phyloP scores from a whole-genome alignment of 1,284 basidiomycete genomes.

The Boletus albobrunnescens region DNA sequence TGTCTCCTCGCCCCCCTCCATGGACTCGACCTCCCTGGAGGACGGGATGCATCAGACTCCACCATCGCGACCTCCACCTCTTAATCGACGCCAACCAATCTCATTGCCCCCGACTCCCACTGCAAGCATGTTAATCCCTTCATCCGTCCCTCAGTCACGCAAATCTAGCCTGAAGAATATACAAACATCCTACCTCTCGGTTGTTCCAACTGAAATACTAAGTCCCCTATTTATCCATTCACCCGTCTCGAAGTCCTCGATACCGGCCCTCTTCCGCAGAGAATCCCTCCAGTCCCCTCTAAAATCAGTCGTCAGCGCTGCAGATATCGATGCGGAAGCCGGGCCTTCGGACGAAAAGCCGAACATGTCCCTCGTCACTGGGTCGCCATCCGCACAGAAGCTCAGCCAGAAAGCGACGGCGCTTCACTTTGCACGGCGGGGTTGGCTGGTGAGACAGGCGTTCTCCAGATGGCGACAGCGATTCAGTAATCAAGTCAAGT shows the following conservation, averaged over 20 bases:
- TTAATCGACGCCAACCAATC: slow-evolving; percentile 29
- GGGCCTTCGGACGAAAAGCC: slow-evolving; percentile 4
- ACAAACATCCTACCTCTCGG: slow-evolving; percentile 31
- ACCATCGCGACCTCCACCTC: slow-evolving; percentile 24
- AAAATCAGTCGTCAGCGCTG: slow-evolving; percentile 15
- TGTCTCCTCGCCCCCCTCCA: slow-evolving; percentile 18
- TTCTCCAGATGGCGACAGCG: slow-evolving; percentile 39
- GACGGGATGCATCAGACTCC: slow-evolving; percentile 11
- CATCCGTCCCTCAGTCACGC: slow-evolving; percentile 10
- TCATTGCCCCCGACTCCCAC: slow-evolving; percentile 33
- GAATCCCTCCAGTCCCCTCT: slow-evolving; percentile 30
- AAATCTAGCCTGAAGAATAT: slow-evolving; percentile 33
- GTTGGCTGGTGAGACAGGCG: slow-evolving; percentile 28
- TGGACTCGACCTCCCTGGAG: slow-evolving; percentile 8
- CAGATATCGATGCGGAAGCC: slow-evolving; percentile 9
- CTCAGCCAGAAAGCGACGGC: slow-evolving; percentile 32
- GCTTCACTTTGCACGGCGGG: slow-evolving; percentile 37
- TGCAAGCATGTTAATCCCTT: slow-evolving; percentile 17
- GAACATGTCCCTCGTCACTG: neutral
- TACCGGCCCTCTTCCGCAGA: slow-evolving; percentile 18
- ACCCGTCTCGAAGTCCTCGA: slow-evolving; percentile 26
- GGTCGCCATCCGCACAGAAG: slow-evolving; percentile 10
- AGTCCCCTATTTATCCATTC: slow-evolving; percentile 46
- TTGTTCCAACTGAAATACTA: slow-evolving; percentile 39
- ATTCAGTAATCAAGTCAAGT: slow-evolving; percentile 44